Conservation (phyloP, 352 stramenopile species). For the Poterioochromonas sp. region DNA sequence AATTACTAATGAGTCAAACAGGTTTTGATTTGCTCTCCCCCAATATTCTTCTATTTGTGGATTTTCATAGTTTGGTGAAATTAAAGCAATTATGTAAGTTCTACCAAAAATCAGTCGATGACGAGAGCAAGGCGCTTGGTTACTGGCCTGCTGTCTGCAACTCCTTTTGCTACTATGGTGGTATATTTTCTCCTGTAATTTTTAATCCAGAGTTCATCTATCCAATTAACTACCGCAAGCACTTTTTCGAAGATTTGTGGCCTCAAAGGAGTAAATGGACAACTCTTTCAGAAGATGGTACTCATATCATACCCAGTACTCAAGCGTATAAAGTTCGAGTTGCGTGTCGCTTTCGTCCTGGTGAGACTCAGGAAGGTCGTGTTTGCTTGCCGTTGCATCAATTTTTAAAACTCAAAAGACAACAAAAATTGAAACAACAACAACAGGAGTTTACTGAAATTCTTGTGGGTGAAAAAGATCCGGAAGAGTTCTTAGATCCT, state of each 20-base stretch:
- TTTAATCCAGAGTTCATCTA: not conserved
- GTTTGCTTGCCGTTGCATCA: not conserved
- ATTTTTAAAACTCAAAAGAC: not conserved
- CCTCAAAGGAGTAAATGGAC: not conserved
- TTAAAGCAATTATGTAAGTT: not conserved
- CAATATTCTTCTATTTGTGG: not conserved
- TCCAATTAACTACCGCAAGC: not conserved
- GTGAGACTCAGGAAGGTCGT: not conserved
- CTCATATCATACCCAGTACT: too few relatives aligned
- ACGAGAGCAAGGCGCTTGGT: not conserved
- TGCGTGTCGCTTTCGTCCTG: constrained; percentile 7
- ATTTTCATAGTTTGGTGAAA: not conserved
- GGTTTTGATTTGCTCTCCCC: not conserved
- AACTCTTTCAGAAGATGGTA: not conserved
- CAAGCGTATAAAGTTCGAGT: constrained; percentile 3
- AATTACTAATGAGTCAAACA: too few relatives aligned
- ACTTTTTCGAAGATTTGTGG: not conserved
- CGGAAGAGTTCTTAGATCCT: not conserved
- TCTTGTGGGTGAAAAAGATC: constrained; percentile 14
- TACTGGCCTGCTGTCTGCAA: not conserved
- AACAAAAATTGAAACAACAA: not conserved
- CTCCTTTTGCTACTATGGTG: not conserved
- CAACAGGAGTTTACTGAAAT: not conserved
- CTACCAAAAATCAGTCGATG: not conserved
- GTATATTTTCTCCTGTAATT: not conserved